Percentiles rank a stretch among this genome's conserved stretches.
These are phyloP conservation scores for Fusarium nygamai DNA, from an alignment of 2,329 filamentous ascomycete species.

Conservation along the genomic window DNA sequence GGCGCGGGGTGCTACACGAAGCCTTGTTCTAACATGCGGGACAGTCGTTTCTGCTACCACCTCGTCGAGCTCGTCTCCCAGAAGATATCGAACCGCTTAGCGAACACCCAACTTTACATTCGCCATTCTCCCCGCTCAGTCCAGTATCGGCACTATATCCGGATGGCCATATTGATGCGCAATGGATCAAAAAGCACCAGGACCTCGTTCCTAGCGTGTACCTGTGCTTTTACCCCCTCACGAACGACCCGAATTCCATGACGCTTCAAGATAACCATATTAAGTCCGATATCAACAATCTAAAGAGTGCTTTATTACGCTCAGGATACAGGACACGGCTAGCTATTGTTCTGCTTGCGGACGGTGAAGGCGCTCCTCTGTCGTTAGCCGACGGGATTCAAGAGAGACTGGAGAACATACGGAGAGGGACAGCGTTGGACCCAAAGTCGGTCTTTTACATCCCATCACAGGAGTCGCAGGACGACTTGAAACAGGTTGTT, in stretches of 20 bases:
- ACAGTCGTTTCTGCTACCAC: constrained; percentile 66
- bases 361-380: constrained; percentile 41
- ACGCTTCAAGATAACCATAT: constrained; percentile 87
- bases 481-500: constrained; percentile 78
- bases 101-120: constrained; percentile 75
- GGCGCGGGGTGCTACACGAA: constrained; percentile 21
- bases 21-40: constrained; percentile 41
- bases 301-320: constrained; percentile 72
- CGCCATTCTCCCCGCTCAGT: constrained; percentile 89
- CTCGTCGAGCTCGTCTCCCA: constrained; percentile 65
- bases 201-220: constrained; percentile 82
- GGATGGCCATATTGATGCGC: constrained; percentile 83
- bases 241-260: constrained; percentile 75
- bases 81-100: constrained; percentile 60
- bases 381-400: constrained; percentile 71
- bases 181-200: constrained; percentile 92
- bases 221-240: constrained; percentile 82
- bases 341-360: constrained; percentile 68
- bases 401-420: constrained; percentile 81
- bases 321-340: constrained; percentile 83
- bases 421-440: constrained; percentile 82
- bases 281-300: constrained; percentile 84
- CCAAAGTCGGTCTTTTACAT: constrained; percentile 88
- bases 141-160: constrained; percentile 86
- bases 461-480: constrained; percentile 74